Evolutionary conservation across 768 basidiomycete genomes (phyloP).

Genomic region (Mycena kentingensis): DNA sequence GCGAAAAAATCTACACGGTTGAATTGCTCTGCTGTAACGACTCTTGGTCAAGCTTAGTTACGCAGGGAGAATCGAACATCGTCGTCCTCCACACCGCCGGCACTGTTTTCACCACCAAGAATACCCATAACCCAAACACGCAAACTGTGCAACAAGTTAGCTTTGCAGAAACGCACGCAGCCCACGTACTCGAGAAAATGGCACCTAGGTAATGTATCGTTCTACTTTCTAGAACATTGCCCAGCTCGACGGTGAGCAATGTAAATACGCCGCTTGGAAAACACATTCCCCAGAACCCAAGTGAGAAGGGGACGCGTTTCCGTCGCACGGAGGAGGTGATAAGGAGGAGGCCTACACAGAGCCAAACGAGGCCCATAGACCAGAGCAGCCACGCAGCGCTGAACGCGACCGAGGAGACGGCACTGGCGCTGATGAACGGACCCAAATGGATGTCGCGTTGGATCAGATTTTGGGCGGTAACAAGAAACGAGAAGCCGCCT

Average conservation of each 20-base stretch:
- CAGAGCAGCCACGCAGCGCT: slow-evolving; percentile 50
- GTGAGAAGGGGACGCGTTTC: slow-evolving; percentile 42
- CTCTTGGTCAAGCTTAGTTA: slow-evolving; percentile 27
- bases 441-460: slow-evolving; percentile 42
- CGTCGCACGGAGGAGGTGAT: slow-evolving; percentile 35
- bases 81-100: slow-evolving; percentile 47
- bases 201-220: slow-evolving; percentile 58
- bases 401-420: slow-evolving; percentile 47
- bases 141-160: slow-evolving; percentile 31
- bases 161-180: background rate
- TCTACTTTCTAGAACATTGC: slow-evolving; percentile 46
- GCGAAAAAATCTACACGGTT: too few relatives aligned
- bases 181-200: slow-evolving; percentile 49
- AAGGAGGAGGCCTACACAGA: slow-evolving; percentile 44
- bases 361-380: slow-evolving; percentile 59
- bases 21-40: background rate
- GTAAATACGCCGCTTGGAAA: slow-evolving; percentile 60
- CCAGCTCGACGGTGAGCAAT: slow-evolving; percentile 51
- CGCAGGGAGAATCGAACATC: slow-evolving; percentile 50
- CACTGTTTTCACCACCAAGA: slow-evolving; percentile 43
- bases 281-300: slow-evolving; percentile 57
- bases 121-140: slow-evolving; percentile 45
- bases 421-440: slow-evolving; percentile 47
- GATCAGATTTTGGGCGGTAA: slow-evolving; percentile 46
- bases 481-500: slow-evolving; percentile 50